These are phyloP conservation scores for Penicillium sp. DNA, from an alignment of 2,329 filamentous ascomycete genomes.

Conservation along the genomic window DNA sequence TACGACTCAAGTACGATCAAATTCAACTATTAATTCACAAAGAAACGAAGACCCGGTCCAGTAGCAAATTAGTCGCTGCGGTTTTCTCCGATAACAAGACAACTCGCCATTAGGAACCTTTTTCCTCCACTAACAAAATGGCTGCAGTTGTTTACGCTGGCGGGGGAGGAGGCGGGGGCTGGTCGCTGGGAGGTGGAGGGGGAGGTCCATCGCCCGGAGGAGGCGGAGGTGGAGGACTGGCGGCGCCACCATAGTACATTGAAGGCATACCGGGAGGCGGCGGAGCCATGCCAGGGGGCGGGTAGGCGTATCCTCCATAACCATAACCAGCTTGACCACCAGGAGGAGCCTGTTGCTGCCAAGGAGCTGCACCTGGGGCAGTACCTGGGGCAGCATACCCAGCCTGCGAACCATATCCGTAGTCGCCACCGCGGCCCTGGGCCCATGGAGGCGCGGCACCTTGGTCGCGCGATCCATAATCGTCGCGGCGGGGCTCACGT, in stretches of 20 bases:
- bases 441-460: slow-evolving; percentile 34
- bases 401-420: slow-evolving; percentile 35
- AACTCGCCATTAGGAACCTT: no score
- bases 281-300: slow-evolving; percentile 46
- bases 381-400: slow-evolving; percentile 43
- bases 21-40: slow-evolving; percentile 13
- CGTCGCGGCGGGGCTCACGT: slow-evolving; percentile 49
- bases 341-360: slow-evolving; percentile 55
- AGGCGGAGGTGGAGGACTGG: slow-evolving; percentile 38
- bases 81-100: neutral
- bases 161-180: slow-evolving; percentile 59
- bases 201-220: slow-evolving; percentile 38
- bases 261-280: slow-evolving; percentile 44
- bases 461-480: slow-evolving; percentile 41
- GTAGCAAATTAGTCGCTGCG: neutral
- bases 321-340: slow-evolving; percentile 48
- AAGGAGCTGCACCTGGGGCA: slow-evolving; percentile 47
- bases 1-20: neutral
- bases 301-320: slow-evolving; percentile 49
- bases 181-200: slow-evolving; percentile 49
- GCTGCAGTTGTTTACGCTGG: slow-evolving; percentile 25
- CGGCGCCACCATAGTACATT: slow-evolving; percentile 38
- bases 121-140: neutral
- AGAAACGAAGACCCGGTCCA: neutral
- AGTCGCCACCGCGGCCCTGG: slow-evolving; percentile 43